These are phyloP conservation scores for Cucumis melo DNA, from an alignment of 306 rosid species.

Conservation along the genomic window DNA sequence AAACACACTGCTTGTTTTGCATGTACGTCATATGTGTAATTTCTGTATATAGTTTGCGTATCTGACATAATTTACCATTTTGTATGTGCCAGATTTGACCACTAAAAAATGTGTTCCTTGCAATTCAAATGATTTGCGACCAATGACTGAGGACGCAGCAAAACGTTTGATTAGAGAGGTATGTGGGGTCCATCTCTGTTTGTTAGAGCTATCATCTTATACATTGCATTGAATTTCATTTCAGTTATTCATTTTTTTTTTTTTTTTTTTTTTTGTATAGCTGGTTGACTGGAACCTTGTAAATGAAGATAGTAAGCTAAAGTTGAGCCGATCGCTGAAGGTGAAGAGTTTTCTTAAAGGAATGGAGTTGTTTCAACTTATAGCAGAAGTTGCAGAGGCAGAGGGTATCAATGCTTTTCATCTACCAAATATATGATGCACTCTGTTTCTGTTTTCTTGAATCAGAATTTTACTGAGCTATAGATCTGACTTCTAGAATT, in stretches of 20 bases:
- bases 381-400: slow-evolving; percentile 76
- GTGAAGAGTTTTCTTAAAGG: slow-evolving; percentile 78
- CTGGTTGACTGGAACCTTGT: slow-evolving; percentile 56
- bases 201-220: background rate
- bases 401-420: slow-evolving; percentile 32
- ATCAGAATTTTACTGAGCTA: background rate
- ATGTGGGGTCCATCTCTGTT: background rate
- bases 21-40: background rate
- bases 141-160: slow-evolving; percentile 62
- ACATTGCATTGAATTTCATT: background rate
- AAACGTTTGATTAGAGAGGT: slow-evolving; percentile 44
- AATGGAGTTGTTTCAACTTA: slow-evolving; percentile 48
- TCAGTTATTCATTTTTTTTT: background rate
- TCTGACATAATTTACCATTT: background rate
- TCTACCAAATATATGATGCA: background rate
- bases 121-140: slow-evolving; percentile 44
- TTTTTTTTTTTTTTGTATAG: slow-evolving; percentile 9
- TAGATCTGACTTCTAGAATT: background rate
- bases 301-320: slow-evolving; percentile 42
- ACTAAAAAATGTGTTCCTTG: slow-evolving; percentile 65
- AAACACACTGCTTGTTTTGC: background rate
- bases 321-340: slow-evolving; percentile 53
- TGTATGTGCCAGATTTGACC: slow-evolving; percentile 36
- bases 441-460: background rate
- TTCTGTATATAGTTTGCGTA: background rate